Percentiles rank a stretch among this genome's conserved stretches.
Evolutionary conservation across 139 green algal genomes (phyloP).

Genomic region (Zygnema circumcarinatum): DNA sequence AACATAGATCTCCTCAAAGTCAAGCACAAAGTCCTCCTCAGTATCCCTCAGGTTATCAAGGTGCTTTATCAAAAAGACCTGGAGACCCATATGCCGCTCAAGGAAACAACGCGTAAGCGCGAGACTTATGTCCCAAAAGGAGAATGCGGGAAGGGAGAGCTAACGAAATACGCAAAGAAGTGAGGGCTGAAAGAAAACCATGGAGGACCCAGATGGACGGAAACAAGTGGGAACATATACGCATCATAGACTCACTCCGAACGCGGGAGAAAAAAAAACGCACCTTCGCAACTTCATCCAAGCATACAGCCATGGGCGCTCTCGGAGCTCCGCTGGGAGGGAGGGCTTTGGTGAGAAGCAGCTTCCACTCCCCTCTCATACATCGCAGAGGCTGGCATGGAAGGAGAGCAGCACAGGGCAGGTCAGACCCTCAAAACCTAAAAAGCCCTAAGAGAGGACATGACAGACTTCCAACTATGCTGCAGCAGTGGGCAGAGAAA

Average conservation of each 20-base stretch:
- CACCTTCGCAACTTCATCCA: conserved; percentile 26
- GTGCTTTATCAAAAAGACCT: conserved; percentile 50
- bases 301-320: conserved; percentile 12
- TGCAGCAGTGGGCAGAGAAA: too few species aligned
- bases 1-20: conserved; percentile 57
- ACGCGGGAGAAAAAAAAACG: too few species aligned
- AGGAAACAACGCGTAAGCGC: background rate
- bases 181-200: too few species aligned
- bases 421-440: background rate
- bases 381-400: conserved; percentile 10
- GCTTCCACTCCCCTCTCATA: conserved; percentile 28
- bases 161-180: background rate
- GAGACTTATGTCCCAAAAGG: background rate
- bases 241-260: too few species aligned
- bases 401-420: background rate
- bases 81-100: background rate
- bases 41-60: background rate
- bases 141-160: background rate
- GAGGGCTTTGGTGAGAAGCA: conserved; percentile 27
- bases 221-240: too few species aligned
- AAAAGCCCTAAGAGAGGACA: background rate
- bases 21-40: conserved; percentile 33
- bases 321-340: conserved; percentile 3
- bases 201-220: too few species aligned
- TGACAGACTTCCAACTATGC: background rate